phyloP scores from a whole-genome alignment of 768 basidiomycete species.

The Termitomyces sp. region DNA sequence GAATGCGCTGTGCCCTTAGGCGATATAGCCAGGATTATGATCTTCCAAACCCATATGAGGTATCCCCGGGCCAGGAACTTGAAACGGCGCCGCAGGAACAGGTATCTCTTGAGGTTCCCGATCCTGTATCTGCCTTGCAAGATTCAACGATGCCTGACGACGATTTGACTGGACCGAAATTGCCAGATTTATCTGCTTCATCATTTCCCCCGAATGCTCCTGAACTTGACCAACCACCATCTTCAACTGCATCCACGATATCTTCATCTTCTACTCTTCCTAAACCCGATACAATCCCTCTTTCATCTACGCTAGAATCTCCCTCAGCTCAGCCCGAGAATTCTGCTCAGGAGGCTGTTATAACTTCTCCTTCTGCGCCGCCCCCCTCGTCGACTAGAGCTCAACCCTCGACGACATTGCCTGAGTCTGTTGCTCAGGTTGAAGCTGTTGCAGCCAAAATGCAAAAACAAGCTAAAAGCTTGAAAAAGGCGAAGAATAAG shows the following conservation, averaged over 20 bases:
- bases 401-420: not conserved
- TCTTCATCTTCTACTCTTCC: not conserved
- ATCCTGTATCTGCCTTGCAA: slow-evolving; percentile 4
- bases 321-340: not conserved
- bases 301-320: not conserved
- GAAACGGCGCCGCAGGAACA: slow-evolving; percentile 5
- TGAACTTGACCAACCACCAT: not conserved
- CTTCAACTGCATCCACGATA: no score
- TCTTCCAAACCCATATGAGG: slow-evolving; percentile 22
- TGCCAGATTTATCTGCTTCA: not conserved
- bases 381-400: not conserved
- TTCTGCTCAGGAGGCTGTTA: not conserved
- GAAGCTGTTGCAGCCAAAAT: slow-evolving; percentile 3
- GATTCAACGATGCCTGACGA: slow-evolving; percentile 9
- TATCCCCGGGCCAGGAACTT: slow-evolving; percentile 1
- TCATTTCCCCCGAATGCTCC: not conserved
- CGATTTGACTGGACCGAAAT: not conserved
- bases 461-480: not conserved
- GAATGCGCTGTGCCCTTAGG: slow-evolving; percentile 24
- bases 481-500: not conserved
- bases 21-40: slow-evolving; percentile 13
- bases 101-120: slow-evolving; percentile 10
- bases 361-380: not conserved
- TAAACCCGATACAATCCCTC: not conserved
- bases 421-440: not conserved